Conservation (phyloP, 768 basidiomycete genomes). For the Collybia sp. region DNA sequence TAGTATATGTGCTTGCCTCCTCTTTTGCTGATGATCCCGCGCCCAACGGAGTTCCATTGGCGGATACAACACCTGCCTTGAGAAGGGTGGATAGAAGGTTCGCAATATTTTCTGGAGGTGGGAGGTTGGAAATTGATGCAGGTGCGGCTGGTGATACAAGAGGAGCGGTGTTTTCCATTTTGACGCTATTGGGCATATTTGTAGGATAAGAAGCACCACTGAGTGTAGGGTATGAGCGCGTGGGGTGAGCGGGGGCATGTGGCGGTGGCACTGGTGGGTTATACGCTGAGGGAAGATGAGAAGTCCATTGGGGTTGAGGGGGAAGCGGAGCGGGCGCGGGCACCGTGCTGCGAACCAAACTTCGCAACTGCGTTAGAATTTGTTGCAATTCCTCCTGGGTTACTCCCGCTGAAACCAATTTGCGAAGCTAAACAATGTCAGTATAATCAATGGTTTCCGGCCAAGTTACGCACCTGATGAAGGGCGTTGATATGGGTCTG, state of each 20-base stretch:
- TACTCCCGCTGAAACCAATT: conserved; percentile 73
- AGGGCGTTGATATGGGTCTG: conserved; percentile 75
- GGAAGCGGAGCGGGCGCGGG: conserved; percentile 28
- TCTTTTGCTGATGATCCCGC: conserved; percentile 39
- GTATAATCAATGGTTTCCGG: background rate
- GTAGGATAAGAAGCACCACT: conserved; percentile 1
- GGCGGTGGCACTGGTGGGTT: conserved; percentile 12
- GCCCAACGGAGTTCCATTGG: conserved; percentile 45
- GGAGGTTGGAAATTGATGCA: conserved; percentile 24
- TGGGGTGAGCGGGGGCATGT: conserved; percentile 8
- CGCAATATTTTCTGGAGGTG: conserved; percentile 38
- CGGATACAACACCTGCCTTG: conserved; percentile 74
- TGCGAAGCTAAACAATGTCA: conserved; percentile 46
- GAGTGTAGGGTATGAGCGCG: conserved; percentile 10
- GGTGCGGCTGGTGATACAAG: conserved; percentile 24
- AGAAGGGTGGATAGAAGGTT: conserved; percentile 64
- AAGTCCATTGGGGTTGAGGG: conserved; percentile 15
- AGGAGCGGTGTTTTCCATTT: conserved; percentile 12
- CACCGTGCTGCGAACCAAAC: conserved; percentile 44
- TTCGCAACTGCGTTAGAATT: conserved; percentile 67
- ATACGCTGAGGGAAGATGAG: conserved; percentile 9
- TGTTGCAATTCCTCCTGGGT: conserved; percentile 76
- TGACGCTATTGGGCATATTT: conserved; percentile 11
- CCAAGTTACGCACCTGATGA: conserved; percentile 58
- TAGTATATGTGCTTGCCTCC: conserved; percentile 22